Percentiles rank a stretch among this genome's conserved stretches.
phyloP scores from a whole-genome alignment of 2,329 filamentous ascomycete genomes.

The Aureobasidium uvarum region DNA sequence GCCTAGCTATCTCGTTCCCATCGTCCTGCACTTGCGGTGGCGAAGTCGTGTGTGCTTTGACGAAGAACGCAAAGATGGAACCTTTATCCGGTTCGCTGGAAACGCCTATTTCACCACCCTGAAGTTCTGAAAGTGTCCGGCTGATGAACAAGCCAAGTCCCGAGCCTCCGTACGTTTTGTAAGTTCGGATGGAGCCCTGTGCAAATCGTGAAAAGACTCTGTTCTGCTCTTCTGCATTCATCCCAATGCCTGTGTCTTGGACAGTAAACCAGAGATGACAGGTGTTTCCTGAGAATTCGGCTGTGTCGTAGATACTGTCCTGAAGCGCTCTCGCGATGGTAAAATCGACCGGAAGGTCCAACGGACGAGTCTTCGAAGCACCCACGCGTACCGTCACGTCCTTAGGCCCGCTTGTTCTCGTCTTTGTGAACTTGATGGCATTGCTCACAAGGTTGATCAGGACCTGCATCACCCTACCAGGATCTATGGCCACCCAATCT shows the following conservation, averaged over 20 bases:
- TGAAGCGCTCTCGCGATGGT: slow-evolving; percentile 34
- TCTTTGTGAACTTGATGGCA: slow-evolving; percentile 45
- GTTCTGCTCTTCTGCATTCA: slow-evolving; percentile 37
- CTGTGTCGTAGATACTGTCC: slow-evolving; percentile 37
- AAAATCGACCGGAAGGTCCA: slow-evolving; percentile 37
- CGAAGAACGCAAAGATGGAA: slow-evolving; percentile 65
- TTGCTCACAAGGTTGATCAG: slow-evolving; percentile 36
- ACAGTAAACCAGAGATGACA: slow-evolving; percentile 41
- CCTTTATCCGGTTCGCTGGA: slow-evolving; percentile 55
- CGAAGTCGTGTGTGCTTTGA: slow-evolving; percentile 36
- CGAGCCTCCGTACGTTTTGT: slow-evolving; percentile 66
- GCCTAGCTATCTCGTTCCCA: slow-evolving; percentile 33
- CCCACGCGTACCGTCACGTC: slow-evolving; percentile 43
- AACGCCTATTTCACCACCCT: slow-evolving; percentile 66
- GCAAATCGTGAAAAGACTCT: slow-evolving; percentile 65
- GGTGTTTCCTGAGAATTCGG: slow-evolving; percentile 37
- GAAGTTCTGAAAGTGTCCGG: slow-evolving; percentile 63
- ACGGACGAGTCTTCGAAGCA: slow-evolving; percentile 38
- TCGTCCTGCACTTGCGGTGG: slow-evolving; percentile 39
- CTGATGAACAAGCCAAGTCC: slow-evolving; percentile 68
- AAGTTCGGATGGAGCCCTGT: slow-evolving; percentile 63
- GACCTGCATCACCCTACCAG: slow-evolving; percentile 37
- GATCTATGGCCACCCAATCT: slow-evolving; percentile 31
- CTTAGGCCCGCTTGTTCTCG: slow-evolving; percentile 38
- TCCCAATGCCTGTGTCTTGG: slow-evolving; percentile 40